Evolutionary conservation across 495 filamentous ascomycete species (phyloP), one percentile per base, ranked within the genome.

Genomic region (Aspergillus olivimuriae): DNA sequence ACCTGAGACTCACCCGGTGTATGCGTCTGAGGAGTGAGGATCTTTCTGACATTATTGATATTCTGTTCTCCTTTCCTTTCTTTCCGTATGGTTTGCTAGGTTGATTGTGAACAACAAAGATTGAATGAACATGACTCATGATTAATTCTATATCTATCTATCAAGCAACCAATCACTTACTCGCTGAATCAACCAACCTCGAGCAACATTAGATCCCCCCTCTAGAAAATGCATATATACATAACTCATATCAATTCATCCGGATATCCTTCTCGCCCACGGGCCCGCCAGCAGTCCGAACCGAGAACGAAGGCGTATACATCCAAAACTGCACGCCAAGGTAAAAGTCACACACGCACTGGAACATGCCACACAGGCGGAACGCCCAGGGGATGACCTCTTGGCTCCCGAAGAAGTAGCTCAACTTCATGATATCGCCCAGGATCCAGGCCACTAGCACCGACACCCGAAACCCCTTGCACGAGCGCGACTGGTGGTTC

Each of bases 371-470:
- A 55, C 92, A 96, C 36, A 90, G 48, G 65, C 94, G 94, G 70
- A 98, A 98, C 2, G 88, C 80, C 75, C 78, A 78, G 0, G 90
- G 87, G 34, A 98, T 87, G 32, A 57, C 52, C 39, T 82, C 77
- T 20, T 71, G 69, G 10, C 85, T 82, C 24, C 74, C 80, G 60
- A 88, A 89, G 67, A 97, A 96, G 71, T 86, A 98, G 34, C 83
- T 83, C 80, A 95, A 86, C 73, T 98, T 98, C 84, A 95, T 94
- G 24, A 78, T 69, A 66, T 98, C 92, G 50, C 92, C 92, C 10
- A 87, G 61, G 47, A 98, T 66, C 92, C 92, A 98, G 35, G 84
- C 88, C 4, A 74, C 82, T 18, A 96, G 66, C 4, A 98, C 89
- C 9, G 83, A 89, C 5, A 95, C 33, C 2, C 92, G 79, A 67